A percentile compares a stretch with the other conserved stretches of the same genome.
These are phyloP conservation scores for Thymus mandschuricus DNA, from an alignment of 257 asterid species.

Conservation along the genomic window DNA sequence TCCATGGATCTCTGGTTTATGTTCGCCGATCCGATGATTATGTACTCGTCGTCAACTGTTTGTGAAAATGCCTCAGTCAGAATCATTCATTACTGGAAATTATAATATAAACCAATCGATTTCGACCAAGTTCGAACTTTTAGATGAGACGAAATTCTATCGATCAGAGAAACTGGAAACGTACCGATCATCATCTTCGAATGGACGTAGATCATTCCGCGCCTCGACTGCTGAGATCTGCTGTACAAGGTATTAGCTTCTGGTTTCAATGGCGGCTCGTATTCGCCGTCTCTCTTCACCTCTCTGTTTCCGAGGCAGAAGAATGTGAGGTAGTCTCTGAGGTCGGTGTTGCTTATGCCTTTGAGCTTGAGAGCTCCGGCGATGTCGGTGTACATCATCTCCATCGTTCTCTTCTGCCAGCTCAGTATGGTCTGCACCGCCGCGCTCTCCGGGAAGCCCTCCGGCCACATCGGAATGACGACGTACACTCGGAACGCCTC, in stretches of 20 bases:
- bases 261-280: constrained; percentile 37
- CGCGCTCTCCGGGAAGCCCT: constrained; percentile 38
- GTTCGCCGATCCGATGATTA: constrained; percentile 44
- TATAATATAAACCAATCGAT: background rate
- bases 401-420: constrained; percentile 44
- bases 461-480: constrained; percentile 48
- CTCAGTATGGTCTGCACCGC: constrained; percentile 37
- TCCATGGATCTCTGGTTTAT: constrained; percentile 48
- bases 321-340: constrained; percentile 42
- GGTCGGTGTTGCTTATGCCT: constrained; percentile 30
- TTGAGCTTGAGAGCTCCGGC: constrained; percentile 31
- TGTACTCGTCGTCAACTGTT: constrained; percentile 43
- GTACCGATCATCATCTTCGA: constrained; percentile 42
- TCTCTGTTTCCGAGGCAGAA: constrained; percentile 46
- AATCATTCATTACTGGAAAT: background rate
- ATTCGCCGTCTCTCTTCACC: constrained; percentile 34
- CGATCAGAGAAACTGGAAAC: too few relatives aligned
- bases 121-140: too few relatives aligned
- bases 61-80: too few relatives aligned
- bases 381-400: constrained; percentile 44
- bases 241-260: constrained; percentile 32
- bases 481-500: constrained; percentile 37
- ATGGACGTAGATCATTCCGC: constrained; percentile 47
- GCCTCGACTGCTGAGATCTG: constrained; percentile 35
- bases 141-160: too few relatives aligned